Base-by-base conservation (phyloP, 768 basidiomycete species). In the Leccinum boreale region DNA sequence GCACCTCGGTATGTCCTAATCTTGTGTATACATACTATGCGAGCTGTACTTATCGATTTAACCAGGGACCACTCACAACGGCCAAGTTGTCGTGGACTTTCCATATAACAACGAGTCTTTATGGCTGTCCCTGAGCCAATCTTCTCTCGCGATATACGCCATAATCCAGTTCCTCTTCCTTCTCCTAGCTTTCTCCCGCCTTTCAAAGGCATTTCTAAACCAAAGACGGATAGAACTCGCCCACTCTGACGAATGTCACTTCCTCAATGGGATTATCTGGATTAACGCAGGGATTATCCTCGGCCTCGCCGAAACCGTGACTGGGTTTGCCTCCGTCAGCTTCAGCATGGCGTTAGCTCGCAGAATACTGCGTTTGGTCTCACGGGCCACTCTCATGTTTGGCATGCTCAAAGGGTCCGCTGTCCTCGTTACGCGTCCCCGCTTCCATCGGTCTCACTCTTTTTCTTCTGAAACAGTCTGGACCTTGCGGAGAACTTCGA, bases 391-490 rank as follows among this genome's bases (percentile, higher is more conserved):
- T 61, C 66, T 92, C 19, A 79, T 82, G 57, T 78, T 86, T 55
- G 90, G 90, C 17, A 61, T 85, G 21, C 71, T 84, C 28, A 85
- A 85, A 74, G 89, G 90, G 90, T 90, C 59, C 56, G 84, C 71
- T 24, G 2, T n/a, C 8, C 19, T 35, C 10, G 8, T 47, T 21
- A n/a, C 29, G 0, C 14, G 12, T 12, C 35, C 53, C 42, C 1
- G 14, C 36, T 12, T 33, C 23, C 42, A 19, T 14, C 28, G 36
- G 14, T n/a, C 49, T 56, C 24, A 62, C 48, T 14, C 19, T 5
- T 49, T 46, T 56, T 24, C 35, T 44, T 44, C 19, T 44, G 29
- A 24, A 56, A 17, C 56, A 86, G 86, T 8, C 65, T 85, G 23
- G 85, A 87, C 61, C 66, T 71, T 0, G 62, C 78, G 0, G 84